Evolutionary conservation across 768 basidiomycete species (phyloP).

Genomic region (Tephrocybe rancida): DNA sequence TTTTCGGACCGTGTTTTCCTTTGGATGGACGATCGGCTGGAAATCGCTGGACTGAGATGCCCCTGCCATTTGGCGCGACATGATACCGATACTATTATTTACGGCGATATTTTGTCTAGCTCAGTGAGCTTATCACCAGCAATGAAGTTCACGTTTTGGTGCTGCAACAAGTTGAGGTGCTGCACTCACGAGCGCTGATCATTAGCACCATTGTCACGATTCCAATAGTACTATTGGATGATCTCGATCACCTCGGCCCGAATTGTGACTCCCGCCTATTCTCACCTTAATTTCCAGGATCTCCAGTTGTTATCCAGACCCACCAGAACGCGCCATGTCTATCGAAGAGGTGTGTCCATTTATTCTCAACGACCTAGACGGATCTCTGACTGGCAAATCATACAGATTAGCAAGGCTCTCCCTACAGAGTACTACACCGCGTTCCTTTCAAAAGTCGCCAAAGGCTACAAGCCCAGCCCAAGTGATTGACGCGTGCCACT

Average conservation of each 20-base stretch:
- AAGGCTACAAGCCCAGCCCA: conserved; percentile 61
- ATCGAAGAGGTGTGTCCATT: background rate
- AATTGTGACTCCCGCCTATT: background rate
- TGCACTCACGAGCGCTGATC: too few species aligned
- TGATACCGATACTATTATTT: too few species aligned
- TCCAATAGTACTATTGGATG: background rate
- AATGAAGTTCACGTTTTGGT: too few species aligned
- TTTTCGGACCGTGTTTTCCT: too few species aligned
- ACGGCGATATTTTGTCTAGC: too few species aligned
- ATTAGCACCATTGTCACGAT: too few species aligned
- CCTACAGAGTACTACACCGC: conserved; percentile 55
- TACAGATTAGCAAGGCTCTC: conserved; percentile 31
- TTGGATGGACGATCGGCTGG: conserved; percentile 1
- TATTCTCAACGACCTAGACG: too few species aligned
- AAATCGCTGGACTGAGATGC: background rate
- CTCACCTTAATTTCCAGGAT: background rate
- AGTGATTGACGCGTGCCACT: conserved; percentile 44
- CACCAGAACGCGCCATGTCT: background rate
- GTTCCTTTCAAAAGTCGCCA: conserved; percentile 67
- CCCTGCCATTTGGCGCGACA: too few species aligned
- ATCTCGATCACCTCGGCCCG: background rate
- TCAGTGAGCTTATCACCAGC: too few species aligned
- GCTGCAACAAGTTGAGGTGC: too few species aligned
- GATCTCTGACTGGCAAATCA: background rate
- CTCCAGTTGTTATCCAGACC: background rate